Conservation (phyloP, 2,329 filamentous ascomycete species). For the Verticillium longisporum region DNA sequence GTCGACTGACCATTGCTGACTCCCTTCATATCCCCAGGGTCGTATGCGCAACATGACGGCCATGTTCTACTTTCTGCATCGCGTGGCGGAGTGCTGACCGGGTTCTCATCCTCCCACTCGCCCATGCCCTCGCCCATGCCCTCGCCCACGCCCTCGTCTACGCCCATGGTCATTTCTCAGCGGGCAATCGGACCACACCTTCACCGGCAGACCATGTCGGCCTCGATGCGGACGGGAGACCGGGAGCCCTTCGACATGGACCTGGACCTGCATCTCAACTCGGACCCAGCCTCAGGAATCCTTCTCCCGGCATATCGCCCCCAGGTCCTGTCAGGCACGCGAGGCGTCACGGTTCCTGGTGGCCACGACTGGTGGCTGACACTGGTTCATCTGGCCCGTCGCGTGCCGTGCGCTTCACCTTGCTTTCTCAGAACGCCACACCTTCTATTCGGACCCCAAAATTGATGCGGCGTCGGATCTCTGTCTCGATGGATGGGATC, state of each 20-base stretch:
- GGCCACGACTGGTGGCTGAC: neutral
- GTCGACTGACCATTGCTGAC: too few relatives aligned
- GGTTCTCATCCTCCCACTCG: too few relatives aligned
- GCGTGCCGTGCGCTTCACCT: neutral
- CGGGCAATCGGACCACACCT: too few relatives aligned
- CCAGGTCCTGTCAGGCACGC: neutral
- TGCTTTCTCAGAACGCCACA: neutral
- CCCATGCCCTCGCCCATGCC: too few relatives aligned
- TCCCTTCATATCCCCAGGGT: too few relatives aligned
- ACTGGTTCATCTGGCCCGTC: neutral
- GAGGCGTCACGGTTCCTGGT: neutral
- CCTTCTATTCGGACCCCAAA: neutral
- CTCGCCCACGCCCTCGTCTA: too few relatives aligned
- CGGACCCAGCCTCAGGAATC: neutral
- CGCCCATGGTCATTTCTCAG: too few relatives aligned
- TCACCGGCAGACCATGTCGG: too few relatives aligned
- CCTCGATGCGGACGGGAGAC: too few relatives aligned
- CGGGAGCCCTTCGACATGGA: neutral
- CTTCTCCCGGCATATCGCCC: neutral
- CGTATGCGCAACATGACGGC: too few relatives aligned
- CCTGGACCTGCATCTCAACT: neutral
- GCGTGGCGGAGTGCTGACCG: too few relatives aligned
- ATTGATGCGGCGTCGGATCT: neutral
- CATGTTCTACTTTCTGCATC: too few relatives aligned
- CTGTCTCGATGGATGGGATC: neutral